Base-by-base conservation (phyloP, 2,329 filamentous ascomycete species). In the Trichoderma harzianum region DNA sequence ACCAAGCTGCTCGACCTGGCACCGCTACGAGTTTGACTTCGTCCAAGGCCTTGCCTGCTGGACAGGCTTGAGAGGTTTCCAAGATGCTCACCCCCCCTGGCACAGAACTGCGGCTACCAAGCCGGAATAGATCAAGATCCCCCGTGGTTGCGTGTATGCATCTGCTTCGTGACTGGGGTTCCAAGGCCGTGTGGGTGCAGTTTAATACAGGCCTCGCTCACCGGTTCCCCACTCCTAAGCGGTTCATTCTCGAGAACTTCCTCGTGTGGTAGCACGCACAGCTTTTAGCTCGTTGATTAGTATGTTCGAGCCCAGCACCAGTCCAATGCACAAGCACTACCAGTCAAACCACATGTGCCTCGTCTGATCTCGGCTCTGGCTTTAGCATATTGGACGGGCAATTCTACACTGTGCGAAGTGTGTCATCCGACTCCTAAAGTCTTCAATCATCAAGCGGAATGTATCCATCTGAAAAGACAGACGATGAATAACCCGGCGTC, bases 201-300 rank as follows among this genome's bases (percentile, higher is more conserved):
- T 76, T 47, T 26, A 51, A 51, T 72, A 73, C 64, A 24, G 69
- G 60, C 51, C 62, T 53, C 39, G 36, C 66, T 76, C 75, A 77
- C 76, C 76, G 76, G 74, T 76, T 74, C 73, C 75, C 76, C 71
- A 74, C 72, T 57, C 32, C 51, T 53, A 61, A 57, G 51, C 71
- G 28, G 61, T 72, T 69, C 60, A 18, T 60, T 47, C 60, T 67
- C 47, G 68, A 67, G n/a, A 66, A 39, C 51, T 62, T 55, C 55
- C 21, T 30, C 53, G 72, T 71, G 72, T 71, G 72, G 72, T 73
- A 63, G 34, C 72, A 73, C 72, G 55, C 57, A 58, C 43, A 30
- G 32, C n/a, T 63, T 12, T 53, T 53, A 64, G 47, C 47, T 57
- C 60, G 30, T 43, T 64, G 70, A 24, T 63, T 43, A 61, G 43